phyloP scores from a whole-genome alignment of 805 yeast species.

The Starmera pachycereana region DNA sequence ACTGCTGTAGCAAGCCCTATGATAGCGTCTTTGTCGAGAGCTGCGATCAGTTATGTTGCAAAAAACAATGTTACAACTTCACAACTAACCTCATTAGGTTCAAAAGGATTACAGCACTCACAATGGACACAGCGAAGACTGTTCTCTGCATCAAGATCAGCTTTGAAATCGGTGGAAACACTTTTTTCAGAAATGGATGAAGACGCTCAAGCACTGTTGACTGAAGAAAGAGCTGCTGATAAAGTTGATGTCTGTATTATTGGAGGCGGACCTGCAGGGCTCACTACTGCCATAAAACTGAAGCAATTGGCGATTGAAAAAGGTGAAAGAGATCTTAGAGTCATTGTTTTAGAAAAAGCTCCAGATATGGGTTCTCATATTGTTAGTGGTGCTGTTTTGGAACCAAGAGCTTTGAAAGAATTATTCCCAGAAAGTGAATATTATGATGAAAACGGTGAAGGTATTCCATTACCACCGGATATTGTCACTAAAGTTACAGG shows the following conservation, averaged over 20 bases:
- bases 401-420: conserved; percentile 81
- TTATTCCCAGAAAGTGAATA: conserved; percentile 61
- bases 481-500: conserved; percentile 62
- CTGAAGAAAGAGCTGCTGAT: conserved; percentile 70
- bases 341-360: conserved; percentile 86
- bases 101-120: too few species aligned
- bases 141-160: not conserved
- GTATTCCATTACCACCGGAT: conserved; percentile 72
- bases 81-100: too few species aligned
- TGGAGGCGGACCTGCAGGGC: conserved; percentile 97
- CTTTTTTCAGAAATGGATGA: conserved; percentile 20
- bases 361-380: conserved; percentile 90
- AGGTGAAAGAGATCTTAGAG: conserved; percentile 61
- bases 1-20: too few species aligned
- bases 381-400: conserved; percentile 89
- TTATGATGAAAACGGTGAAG: conserved; percentile 38
- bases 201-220: conserved; percentile 38
- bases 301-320: conserved; percentile 72
- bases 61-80: too few species aligned
- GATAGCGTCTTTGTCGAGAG: too few species aligned
- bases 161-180: conserved; percentile 15
- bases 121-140: too few species aligned
- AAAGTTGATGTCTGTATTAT: conserved; percentile 90
- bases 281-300: conserved; percentile 83
- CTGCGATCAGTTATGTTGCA: too few species aligned